Conservation (phyloP, 352 stramenopile species). For the Globisporangium emineosum region DNA sequence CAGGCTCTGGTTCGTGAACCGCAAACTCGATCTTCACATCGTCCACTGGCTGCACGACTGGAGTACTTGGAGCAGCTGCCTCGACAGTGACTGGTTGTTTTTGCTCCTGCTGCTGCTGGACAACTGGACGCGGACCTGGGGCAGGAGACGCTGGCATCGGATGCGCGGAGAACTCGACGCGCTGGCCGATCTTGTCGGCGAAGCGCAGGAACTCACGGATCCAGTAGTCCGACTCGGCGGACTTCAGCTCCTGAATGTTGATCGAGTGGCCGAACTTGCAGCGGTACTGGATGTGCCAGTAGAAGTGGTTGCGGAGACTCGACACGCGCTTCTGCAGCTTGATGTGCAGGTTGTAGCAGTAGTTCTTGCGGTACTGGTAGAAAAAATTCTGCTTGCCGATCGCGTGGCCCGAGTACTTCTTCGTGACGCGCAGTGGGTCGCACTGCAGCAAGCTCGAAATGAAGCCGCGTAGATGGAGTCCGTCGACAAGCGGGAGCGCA, state of each 20-base stretch:
- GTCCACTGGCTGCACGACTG: not conserved
- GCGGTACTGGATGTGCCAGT: conserved; percentile 78
- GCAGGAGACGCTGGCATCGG: conserved; percentile 20
- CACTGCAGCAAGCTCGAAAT: conserved; percentile 77
- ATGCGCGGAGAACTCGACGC: conserved; percentile 32
- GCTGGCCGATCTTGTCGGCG: conserved; percentile 57
- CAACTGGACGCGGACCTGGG: conserved; percentile 9
- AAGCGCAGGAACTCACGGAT: conserved; percentile 67
- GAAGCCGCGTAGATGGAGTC: conserved; percentile 70
- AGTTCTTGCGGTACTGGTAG: conserved; percentile 53
- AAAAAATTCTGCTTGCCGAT: conserved; percentile 83
- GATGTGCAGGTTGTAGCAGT: conserved; percentile 76
- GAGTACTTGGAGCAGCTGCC: not conserved
- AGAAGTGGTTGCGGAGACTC: conserved; percentile 77
- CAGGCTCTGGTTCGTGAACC: not conserved
- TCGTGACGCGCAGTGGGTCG: conserved; percentile 77
- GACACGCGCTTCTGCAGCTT: conserved; percentile 80
- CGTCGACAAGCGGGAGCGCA: conserved; percentile 57
- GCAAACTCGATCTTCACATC: conserved; percentile 7
- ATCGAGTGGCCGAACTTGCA: conserved; percentile 57
- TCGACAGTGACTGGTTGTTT: not conserved
- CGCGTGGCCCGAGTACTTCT: conserved; percentile 70
- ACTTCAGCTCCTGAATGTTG: conserved; percentile 67
- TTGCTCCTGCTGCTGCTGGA: not conserved
- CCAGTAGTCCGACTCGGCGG: conserved; percentile 70